Conservation (phyloP, 352 stramenopile species). For the Pythium aristosporum region DNA sequence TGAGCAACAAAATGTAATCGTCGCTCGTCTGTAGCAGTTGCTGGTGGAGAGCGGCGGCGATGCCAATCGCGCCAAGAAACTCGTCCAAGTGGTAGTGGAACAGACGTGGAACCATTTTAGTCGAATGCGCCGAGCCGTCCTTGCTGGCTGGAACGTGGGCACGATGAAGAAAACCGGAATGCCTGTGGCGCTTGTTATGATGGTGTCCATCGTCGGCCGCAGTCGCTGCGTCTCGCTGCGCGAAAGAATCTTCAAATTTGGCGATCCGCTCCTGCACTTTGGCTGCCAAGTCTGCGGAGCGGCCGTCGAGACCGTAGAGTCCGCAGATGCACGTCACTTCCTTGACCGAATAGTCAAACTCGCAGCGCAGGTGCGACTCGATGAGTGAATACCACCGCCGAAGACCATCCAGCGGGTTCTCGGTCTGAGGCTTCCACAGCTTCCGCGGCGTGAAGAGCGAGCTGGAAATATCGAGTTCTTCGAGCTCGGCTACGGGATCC, state of each 20-base stretch:
- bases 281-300: conserved; percentile 11
- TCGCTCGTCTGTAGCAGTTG: conserved; percentile 52
- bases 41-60: conserved; percentile 47
- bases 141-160: not conserved
- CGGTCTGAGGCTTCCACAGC: conserved; percentile 63
- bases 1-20: conserved; percentile 73
- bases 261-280: conserved; percentile 21
- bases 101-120: not conserved
- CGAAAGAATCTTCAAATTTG: conserved; percentile 14
- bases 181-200: conserved; percentile 9
- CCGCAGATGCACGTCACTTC: conserved; percentile 69
- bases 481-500: conserved; percentile 26
- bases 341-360: conserved; percentile 81
- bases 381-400: conserved; percentile 81
- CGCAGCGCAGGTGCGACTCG: conserved; percentile 74
- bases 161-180: conserved; percentile 17
- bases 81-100: conserved; percentile 28
- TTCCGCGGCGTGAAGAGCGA: conserved; percentile 79
- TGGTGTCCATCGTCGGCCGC: not conserved
- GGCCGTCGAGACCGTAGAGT: conserved; percentile 63
- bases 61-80: conserved; percentile 51
- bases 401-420: conserved; percentile 67
- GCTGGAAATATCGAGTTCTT: conserved; percentile 64
- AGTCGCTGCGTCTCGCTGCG: not conserved
- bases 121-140: not conserved